Evolutionary conservation across 2,329 filamentous ascomycete species (phyloP).

Genomic region (Aspergillus nomiae): DNA sequence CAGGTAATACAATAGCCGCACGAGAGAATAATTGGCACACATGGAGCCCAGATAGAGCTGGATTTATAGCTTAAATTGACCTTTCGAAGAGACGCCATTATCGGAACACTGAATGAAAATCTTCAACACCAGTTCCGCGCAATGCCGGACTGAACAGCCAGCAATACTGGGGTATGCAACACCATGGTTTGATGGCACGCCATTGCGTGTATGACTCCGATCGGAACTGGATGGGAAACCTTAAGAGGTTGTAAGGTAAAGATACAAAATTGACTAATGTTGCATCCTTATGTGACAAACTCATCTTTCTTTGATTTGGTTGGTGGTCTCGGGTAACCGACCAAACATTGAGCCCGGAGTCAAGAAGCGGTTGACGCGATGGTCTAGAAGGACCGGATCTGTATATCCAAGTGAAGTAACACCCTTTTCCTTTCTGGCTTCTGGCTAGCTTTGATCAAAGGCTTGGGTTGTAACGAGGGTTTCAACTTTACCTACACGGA

Average conservation of each 20-base stretch:
- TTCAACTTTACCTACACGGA: not conserved
- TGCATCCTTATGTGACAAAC: not conserved
- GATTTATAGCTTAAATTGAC: not conserved
- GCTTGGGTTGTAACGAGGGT: not conserved
- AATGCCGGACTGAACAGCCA: not conserved
- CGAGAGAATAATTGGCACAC: not conserved
- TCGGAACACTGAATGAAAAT: not conserved
- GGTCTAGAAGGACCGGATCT: not conserved
- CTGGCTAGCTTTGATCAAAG: not conserved
- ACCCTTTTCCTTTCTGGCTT: not conserved
- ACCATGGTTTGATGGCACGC: not conserved
- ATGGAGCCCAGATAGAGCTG: not conserved
- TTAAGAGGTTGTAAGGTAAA: not conserved
- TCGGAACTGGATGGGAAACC: not conserved
- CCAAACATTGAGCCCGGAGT: not conserved
- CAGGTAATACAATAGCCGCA: not conserved
- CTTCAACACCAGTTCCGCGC: not conserved
- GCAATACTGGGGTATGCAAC: not conserved
- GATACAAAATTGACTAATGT: not conserved
- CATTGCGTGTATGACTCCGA: not conserved
- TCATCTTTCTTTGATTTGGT: not conserved
- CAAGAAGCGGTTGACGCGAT: not conserved
- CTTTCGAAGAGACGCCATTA: not conserved
- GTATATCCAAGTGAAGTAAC: not conserved
- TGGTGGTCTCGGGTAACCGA: not conserved